These are phyloP conservation scores for Trichophyton rubrum DNA, from an alignment of 2,329 filamentous ascomycete species.

Conservation along the genomic window DNA sequence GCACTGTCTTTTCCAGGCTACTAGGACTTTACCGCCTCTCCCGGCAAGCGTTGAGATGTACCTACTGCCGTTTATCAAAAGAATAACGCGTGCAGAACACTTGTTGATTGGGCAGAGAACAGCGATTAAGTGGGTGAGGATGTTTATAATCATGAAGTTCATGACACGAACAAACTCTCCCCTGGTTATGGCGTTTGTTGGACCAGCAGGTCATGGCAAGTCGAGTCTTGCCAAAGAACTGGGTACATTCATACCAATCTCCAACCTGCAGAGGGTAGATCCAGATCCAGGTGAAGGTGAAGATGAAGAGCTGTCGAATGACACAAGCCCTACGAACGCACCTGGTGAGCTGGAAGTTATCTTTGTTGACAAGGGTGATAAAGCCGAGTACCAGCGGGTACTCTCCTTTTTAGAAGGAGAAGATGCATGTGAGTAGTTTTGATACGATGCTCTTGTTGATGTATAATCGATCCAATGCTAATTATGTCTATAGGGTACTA, in stretches of 20 bases:
- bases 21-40: background rate
- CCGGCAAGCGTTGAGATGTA: background rate
- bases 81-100: background rate
- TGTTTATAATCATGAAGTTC: conserved; percentile 7
- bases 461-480: background rate
- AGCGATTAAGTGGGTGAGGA: conserved; percentile 7
- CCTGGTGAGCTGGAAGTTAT: background rate
- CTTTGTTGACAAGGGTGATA: conserved; percentile 10
- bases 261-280: background rate
- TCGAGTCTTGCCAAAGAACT: conserved; percentile 8
- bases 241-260: conserved; percentile 4
- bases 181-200: conserved; percentile 12
- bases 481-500: background rate
- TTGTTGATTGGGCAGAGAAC: conserved; percentile 8
- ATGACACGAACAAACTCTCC: conserved; percentile 1
- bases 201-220: conserved; percentile 12
- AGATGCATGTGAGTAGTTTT: conserved; percentile 4
- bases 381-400: conserved; percentile 33
- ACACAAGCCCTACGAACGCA: background rate
- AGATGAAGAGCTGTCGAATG: background rate
- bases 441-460: background rate
- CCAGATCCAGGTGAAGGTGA: background rate
- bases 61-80: background rate
- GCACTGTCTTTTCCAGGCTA: conserved; percentile 8
- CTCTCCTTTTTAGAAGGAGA: conserved; percentile 37